Evolutionary conservation across 805 yeast species (phyloP), one percentile per base, ranked within the genome.

Genomic region (Sugiyamaella mastotermitis): DNA sequence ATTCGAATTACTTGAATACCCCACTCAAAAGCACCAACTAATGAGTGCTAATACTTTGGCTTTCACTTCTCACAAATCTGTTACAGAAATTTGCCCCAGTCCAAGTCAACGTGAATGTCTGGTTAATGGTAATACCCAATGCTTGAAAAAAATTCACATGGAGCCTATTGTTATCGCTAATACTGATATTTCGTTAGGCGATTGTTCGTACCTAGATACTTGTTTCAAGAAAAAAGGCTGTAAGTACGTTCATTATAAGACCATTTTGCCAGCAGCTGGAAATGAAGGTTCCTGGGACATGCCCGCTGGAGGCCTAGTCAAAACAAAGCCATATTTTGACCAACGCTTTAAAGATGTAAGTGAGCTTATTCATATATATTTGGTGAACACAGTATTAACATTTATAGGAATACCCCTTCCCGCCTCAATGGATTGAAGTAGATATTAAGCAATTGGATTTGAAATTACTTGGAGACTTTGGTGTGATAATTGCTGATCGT

Each of bases 201-300:
- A 88, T 58, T 88, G 97, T 56, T 87, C 96, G 7, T 88, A 88
- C 55, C 68, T 88, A 42, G 97, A 88, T 55, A 87, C 97, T 1
- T 88, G 97, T 55, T 96, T 84, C 62, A 86, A 86, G 59, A 71
- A 84, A 56, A 76, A 74, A 43, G 66, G 76, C 7, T 88, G 97
- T 58, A 67, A 92, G 17, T 88, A 83, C 55, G 68, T 85, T 25
- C 97, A 88, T 60, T 88, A 88, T 55, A 33, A 35, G 34, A 58
- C 38, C 23, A 54, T 39, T 23, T 47, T 63, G 46, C 43, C 55
- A 31, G 40, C 48, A n/a, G n/a, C n/a, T n/a, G n/a, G n/a, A n/a
- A n/a, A n/a, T n/a, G n/a, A n/a, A n/a, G n/a, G n/a, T n/a, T n/a
- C n/a, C n/a, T n/a, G n/a, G n/a, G n/a, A n/a, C n/a, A n/a, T n/a